Evolutionary conservation across 306 rosid species (phyloP).

Genomic region (Vachellia collinsii): DNA sequence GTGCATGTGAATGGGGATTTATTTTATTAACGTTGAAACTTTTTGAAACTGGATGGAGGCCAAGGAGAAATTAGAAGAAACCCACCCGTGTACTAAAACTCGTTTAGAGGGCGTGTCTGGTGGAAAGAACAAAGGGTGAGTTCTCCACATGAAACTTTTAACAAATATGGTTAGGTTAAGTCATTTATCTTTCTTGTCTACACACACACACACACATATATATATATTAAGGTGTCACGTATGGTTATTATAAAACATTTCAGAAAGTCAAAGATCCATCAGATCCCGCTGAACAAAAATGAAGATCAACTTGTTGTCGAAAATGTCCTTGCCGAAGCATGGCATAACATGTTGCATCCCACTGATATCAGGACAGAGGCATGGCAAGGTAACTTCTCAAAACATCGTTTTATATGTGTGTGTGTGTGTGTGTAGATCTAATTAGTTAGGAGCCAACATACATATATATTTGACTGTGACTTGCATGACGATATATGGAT

Average conservation of each 20-base stretch:
- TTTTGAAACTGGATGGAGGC: not conserved
- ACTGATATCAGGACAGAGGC: not conserved
- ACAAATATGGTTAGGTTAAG: not conserved
- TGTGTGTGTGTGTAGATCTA: no score
- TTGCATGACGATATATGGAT: not conserved
- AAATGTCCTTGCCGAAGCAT: not conserved
- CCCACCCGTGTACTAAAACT: not conserved
- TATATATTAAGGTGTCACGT: no score
- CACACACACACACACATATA: not conserved
- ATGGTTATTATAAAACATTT: not conserved
- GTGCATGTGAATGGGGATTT: not conserved
- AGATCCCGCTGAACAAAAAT: not conserved
- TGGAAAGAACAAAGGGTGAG: not conserved
- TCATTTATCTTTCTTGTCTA: not conserved
- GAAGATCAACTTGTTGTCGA: not conserved
- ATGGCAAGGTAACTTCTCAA: not conserved
- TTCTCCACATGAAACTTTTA: not conserved
- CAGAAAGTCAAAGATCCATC: not conserved
- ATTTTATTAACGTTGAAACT: not conserved
- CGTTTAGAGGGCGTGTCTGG: not conserved
- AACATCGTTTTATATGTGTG: no score
- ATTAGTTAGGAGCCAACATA: not conserved
- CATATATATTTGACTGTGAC: no score
- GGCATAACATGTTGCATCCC: not conserved
- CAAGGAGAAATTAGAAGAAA: not conserved